Evolutionary conservation across 768 basidiomycete genomes (phyloP).

Genomic region (Mycena indigotica): DNA sequence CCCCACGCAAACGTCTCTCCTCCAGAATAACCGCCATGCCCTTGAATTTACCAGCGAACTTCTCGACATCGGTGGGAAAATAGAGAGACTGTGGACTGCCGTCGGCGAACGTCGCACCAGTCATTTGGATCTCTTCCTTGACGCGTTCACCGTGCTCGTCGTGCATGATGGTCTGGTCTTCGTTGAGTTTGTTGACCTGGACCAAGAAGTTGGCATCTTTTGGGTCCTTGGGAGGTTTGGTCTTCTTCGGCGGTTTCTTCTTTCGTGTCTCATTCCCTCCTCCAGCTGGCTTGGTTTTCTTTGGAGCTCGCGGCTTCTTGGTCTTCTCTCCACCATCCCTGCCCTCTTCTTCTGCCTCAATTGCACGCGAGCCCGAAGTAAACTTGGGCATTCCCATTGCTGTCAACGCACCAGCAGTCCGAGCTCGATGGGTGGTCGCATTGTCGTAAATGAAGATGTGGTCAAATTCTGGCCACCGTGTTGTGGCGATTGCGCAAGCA

Average conservation of each 20-base stretch:
- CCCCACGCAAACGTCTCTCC: neutral
- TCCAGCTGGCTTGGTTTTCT: neutral
- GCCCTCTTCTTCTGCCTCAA: neutral
- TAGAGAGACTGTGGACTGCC: constrained; percentile 4
- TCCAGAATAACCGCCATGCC: constrained; percentile 29
- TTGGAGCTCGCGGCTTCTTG: neutral
- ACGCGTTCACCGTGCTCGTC: neutral
- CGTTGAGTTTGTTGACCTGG: neutral
- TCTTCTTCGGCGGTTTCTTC: neutral
- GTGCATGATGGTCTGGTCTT: neutral
- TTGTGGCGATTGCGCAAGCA: constrained; percentile 27
- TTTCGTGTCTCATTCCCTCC: neutral
- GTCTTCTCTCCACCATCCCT: neutral
- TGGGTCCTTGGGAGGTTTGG: neutral
- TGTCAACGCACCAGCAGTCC: constrained; percentile 25
- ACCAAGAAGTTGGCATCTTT: neutral
- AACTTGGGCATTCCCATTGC: constrained; percentile 26
- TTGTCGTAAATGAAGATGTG: constrained; percentile 14
- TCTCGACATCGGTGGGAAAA: constrained; percentile 5
- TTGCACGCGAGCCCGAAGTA: neutral
- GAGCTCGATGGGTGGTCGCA: constrained; percentile 15
- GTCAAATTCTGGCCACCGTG: constrained; percentile 24
- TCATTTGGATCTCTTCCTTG: constrained; percentile 15
- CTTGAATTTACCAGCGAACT: constrained; percentile 30
- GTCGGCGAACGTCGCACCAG: constrained; percentile 11